A percentile compares a stretch with the other conserved stretches of the same genome.
These are phyloP conservation scores for Schwanniomyces vanrijiae DNA, from an alignment of 805 yeast species.

Conservation along the genomic window DNA sequence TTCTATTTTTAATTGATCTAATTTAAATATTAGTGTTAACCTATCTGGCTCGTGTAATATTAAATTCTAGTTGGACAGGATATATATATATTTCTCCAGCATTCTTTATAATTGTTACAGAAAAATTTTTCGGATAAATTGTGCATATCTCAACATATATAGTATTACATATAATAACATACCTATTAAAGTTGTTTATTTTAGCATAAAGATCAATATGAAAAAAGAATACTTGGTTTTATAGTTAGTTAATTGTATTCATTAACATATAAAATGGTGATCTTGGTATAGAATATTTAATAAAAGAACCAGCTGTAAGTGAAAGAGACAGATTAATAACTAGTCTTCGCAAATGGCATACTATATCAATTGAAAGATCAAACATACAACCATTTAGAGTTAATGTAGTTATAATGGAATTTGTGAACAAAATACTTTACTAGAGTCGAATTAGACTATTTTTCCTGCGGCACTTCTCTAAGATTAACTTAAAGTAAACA, in stretches of 20 bases:
- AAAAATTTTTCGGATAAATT: too few relatives aligned
- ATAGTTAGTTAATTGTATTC: neutral
- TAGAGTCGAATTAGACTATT: constrained; percentile 29
- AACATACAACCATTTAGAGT: constrained; percentile 48
- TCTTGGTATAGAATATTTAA: constrained; percentile 21
- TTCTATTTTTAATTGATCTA: too few relatives aligned
- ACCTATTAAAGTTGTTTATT: too few relatives aligned
- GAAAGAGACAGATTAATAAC: constrained; percentile 25
- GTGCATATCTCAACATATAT: too few relatives aligned
- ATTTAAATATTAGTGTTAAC: too few relatives aligned
- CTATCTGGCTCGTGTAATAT: too few relatives aligned
- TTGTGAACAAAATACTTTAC: constrained; percentile 30
- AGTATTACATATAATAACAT: too few relatives aligned
- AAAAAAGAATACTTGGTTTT: too few relatives aligned
- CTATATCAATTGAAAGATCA: constrained; percentile 36
- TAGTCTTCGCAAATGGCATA: constrained; percentile 54
- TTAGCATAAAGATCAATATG: too few relatives aligned
- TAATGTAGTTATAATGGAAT: constrained; percentile 35
- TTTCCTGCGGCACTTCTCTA: constrained; percentile 34
- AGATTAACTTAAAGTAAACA: constrained; percentile 30
- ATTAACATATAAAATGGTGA: neutral
- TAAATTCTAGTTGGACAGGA: too few relatives aligned
- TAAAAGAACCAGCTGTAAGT: constrained; percentile 21
- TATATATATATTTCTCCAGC: too few relatives aligned
- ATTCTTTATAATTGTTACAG: too few relatives aligned